Base-by-base conservation (phyloP, 768 basidiomycete genomes). In the Asterophora parasitica region DNA sequence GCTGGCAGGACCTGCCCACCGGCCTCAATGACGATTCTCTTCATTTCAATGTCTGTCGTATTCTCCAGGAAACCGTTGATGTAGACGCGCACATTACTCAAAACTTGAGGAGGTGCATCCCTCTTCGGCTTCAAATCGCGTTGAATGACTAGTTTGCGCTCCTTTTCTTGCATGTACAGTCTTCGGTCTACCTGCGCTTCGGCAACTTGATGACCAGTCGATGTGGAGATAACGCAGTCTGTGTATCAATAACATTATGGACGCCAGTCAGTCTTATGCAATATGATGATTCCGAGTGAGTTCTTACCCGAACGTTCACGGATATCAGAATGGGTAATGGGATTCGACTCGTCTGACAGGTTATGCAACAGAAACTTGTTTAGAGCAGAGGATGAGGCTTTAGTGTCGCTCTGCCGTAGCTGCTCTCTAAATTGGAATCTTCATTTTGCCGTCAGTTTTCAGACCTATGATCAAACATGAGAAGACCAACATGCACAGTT, bases 11-110 rank as follows among this genome's bases (percentile, higher is more conserved):
- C 67, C 31, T 67, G 68, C 2, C 88, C 90, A 1, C 90, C 91
- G 38, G 81, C 83, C 35, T 75, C 66, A n/a, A 69, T 61, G 7
- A 92, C 71, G 11, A 83, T 67, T 54, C 78, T 70, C 65, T 82
- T 90, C 71, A 92, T 81, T 64, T 92, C 88, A 42, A 85, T 77
- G 59, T 90, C 88, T 1, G 88, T 92, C 16, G 85, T 88, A 36
- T 75, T 74, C 26, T 71, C 72, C 49, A 88, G 68, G 58, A 80
- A 88, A 0, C 86, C 89, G 55, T 82, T 73, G 58, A 88, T 82
- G 53, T 87, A 87, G n/a, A 81, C 69, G 42, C 74, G 72, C 39
- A 79, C 74, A 54, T 77, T 69, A 50, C 58, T 60, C 65, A 75
- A 56, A 23, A 73, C 54, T 53, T 68, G 64, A 55, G 23, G 23